Conservation (phyloP, 495 filamentous ascomycete genomes). For the Cercophora newfieldiana region DNA sequence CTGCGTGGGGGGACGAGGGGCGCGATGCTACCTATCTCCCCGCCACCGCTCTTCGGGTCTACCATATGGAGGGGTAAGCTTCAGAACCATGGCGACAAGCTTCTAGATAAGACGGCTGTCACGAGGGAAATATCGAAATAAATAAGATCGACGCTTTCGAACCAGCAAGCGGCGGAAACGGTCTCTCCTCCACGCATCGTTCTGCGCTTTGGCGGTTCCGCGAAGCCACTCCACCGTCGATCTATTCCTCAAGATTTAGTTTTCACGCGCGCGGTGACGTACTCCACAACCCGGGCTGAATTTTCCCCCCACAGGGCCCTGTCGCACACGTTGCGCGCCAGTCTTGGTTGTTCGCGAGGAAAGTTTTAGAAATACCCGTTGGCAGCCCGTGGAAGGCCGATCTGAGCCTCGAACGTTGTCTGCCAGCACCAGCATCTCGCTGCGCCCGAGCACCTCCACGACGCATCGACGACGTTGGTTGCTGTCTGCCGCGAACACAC, state of each 20-base stretch:
- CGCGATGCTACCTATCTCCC: not conserved
- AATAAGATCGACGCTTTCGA: not conserved
- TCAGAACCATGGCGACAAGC: not conserved
- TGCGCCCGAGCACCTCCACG: not conserved
- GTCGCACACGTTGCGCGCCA: not conserved
- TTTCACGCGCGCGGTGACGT: not conserved
- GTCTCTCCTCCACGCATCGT: not conserved
- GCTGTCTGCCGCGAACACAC: conserved; percentile 1
- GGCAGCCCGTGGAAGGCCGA: not conserved
- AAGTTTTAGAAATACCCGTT: not conserved
- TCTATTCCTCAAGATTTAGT: conserved; percentile 2
- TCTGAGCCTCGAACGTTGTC: not conserved
- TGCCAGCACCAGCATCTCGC: not conserved
- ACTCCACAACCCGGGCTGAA: not conserved
- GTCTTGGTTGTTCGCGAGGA: not conserved
- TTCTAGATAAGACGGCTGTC: not conserved
- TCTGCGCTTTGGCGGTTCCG: not conserved
- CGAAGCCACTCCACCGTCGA: conserved; percentile 8
- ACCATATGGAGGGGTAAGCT: not conserved
- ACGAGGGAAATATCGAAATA: not conserved
- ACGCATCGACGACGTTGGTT: no score
- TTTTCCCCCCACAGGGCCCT: not conserved
- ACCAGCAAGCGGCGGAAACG: not conserved
- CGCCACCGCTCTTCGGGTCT: not conserved
- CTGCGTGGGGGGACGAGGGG: not conserved